Percentiles rank a stretch among this genome's conserved stretches.
Conservation (phyloP, 2,329 filamentous ascomycete species). For the Ophiosphaerella narmari region DNA sequence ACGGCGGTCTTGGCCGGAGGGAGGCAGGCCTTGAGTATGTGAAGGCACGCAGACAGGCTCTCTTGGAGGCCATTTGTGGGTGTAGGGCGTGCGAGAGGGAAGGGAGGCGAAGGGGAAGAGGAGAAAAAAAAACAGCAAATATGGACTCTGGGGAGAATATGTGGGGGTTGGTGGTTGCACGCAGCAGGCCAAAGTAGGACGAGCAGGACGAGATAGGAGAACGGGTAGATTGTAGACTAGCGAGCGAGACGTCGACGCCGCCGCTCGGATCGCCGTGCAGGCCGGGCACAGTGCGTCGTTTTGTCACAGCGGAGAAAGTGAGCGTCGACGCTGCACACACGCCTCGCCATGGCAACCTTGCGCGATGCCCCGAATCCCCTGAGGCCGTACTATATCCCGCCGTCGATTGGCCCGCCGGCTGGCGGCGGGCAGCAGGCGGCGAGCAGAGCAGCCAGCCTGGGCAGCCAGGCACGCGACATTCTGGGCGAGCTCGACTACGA, state of each 20-base stretch:
- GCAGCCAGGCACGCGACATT: constrained; percentile 76
- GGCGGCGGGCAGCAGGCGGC: constrained; percentile 45
- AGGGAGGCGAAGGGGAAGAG: background rate
- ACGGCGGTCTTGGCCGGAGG: constrained; percentile 13
- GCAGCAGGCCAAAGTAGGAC: too few species aligned
- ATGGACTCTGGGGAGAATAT: background rate
- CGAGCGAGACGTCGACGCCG: too few species aligned
- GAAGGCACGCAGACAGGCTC: constrained; percentile 10
- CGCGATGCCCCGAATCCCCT: constrained; percentile 64
- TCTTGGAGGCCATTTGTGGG: constrained; percentile 22
- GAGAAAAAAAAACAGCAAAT: constrained; percentile 6
- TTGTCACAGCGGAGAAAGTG: too few species aligned
- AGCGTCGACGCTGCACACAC: too few species aligned
- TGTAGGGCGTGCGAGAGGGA: background rate
- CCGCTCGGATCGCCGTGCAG: too few species aligned
- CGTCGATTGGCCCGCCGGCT: constrained; percentile 65
- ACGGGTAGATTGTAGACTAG: too few species aligned
- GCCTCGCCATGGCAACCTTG: constrained; percentile 47
- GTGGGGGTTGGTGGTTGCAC: background rate
- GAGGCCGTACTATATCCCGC: constrained; percentile 73
- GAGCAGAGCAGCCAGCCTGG: constrained; percentile 50
- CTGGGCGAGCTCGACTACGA: constrained; percentile 91
- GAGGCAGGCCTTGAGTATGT: constrained; percentile 5
- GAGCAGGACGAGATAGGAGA: too few species aligned
- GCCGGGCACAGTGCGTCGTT: too few species aligned